Percentiles rank a stretch among this genome's conserved stretches.
Evolutionary conservation across 176 grass and related monocot genomes (phyloP).

Genomic region (Microstegium vimineum): DNA sequence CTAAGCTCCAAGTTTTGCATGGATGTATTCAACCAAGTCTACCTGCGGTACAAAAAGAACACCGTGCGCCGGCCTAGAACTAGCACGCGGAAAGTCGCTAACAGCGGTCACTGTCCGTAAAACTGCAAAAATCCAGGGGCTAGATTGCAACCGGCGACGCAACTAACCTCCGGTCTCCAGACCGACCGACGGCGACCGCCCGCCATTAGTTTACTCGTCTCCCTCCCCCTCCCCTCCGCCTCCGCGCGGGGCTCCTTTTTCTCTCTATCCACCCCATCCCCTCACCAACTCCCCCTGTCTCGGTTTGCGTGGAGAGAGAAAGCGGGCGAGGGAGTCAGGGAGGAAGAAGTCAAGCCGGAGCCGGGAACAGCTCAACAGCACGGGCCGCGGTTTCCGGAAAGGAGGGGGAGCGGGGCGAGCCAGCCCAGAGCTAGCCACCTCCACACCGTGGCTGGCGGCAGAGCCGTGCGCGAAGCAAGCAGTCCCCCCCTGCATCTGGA

Average conservation of each 20-base stretch:
- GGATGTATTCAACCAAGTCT: too few relatives aligned
- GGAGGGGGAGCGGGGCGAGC: background rate
- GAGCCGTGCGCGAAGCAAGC: background rate
- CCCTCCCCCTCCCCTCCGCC: background rate
- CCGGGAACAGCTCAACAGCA: conserved; percentile 14
- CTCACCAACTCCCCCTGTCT: conserved; percentile 42
- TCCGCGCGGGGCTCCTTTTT: background rate
- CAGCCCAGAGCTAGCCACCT: background rate
- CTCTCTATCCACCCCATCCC: conserved; percentile 28
- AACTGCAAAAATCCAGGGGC: conserved; percentile 21
- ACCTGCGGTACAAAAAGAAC: background rate
- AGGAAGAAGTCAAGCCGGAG: conserved; percentile 1
- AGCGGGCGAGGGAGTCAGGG: background rate
- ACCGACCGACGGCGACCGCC: conserved; percentile 20
- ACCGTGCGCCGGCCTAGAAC: background rate
- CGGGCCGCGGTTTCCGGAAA: background rate
- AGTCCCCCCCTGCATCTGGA: background rate
- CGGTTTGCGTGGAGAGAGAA: conserved; percentile 23
- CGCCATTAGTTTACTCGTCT: conserved; percentile 36
- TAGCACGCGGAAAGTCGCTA: background rate
- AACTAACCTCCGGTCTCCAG: background rate
- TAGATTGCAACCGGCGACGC: background rate
- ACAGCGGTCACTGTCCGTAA: background rate
- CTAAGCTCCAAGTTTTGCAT: background rate
- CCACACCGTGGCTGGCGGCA: background rate